These are phyloP conservation scores for Backusella mclennaniae DNA, from an alignment of 192 early-diverging fungal genomes.

Conservation along the genomic window DNA sequence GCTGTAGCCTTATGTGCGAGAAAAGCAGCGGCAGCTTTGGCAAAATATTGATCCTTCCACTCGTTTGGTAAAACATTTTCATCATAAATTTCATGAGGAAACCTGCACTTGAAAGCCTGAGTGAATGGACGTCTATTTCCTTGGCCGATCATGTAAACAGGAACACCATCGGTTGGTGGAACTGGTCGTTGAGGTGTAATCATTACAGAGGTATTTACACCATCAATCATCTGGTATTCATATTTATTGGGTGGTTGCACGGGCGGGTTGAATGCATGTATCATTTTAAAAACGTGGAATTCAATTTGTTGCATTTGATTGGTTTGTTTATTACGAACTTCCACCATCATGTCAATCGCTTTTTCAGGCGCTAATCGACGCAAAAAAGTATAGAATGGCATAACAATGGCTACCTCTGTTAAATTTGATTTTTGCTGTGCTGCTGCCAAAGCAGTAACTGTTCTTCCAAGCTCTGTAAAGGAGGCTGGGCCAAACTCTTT, in stretches of 20 bases:
- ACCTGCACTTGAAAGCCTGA: conserved; percentile 42
- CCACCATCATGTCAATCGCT: conserved; percentile 31
- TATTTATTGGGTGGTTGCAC: conserved; percentile 17
- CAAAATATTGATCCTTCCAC: conserved; percentile 59
- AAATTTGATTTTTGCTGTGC: conserved; percentile 41
- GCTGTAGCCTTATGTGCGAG: conserved; percentile 43
- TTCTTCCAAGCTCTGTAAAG: conserved; percentile 49
- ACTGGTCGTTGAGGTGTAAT: conserved; percentile 2
- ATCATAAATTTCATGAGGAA: conserved; percentile 43
- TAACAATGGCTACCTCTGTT: conserved; percentile 49
- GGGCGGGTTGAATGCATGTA: conserved; percentile 23
- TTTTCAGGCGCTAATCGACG: conserved; percentile 29
- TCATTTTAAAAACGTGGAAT: conserved; percentile 43
- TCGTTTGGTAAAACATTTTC: conserved; percentile 48
- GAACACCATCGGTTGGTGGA: conserved; percentile 20
- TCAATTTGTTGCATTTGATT: conserved; percentile 28
- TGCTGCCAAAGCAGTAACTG: conserved; percentile 47
- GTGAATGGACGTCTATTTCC: conserved; percentile 45
- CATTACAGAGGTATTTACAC: background rate
- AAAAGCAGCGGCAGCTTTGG: conserved; percentile 53
- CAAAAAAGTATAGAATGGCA: conserved; percentile 55
- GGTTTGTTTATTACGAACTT: conserved; percentile 41
- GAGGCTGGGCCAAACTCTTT: conserved; percentile 55
- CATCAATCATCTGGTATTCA: conserved; percentile 4
- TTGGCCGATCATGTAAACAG: conserved; percentile 56